Evolutionary conservation across 192 early-diverging fungal species (phyloP).

Genomic region (Podila clonocystis): DNA sequence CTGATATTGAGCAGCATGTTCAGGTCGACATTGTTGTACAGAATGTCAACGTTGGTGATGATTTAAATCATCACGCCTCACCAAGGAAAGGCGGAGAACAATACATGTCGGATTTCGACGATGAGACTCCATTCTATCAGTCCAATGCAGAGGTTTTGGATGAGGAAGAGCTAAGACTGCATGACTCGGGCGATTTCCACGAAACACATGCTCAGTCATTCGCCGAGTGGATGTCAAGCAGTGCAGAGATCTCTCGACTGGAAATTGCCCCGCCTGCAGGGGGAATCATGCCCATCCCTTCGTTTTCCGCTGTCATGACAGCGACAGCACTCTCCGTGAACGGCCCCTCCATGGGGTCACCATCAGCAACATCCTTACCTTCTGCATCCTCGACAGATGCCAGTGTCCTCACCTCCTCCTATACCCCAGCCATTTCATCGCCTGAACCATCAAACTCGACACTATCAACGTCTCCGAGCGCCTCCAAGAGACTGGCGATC

Average conservation of each 20-base stretch:
- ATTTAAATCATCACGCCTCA: background rate
- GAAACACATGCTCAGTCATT: slow-evolving; percentile 43
- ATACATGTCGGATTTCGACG: slow-evolving; percentile 6
- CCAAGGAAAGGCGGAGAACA: background rate
- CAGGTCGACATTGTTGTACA: slow-evolving; percentile 47
- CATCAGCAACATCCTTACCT: slow-evolving; percentile 15
- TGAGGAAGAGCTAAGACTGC: slow-evolving; percentile 31
- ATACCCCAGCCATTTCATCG: slow-evolving; percentile 27
- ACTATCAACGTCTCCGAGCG: slow-evolving; percentile 9
- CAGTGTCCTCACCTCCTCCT: slow-evolving; percentile 45
- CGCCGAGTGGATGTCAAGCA: slow-evolving; percentile 53
- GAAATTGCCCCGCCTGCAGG: slow-evolving; percentile 32
- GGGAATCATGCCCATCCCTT: slow-evolving; percentile 5
- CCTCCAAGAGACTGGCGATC: slow-evolving; percentile 9
- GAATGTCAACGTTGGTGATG: slow-evolving; percentile 24
- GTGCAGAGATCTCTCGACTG: slow-evolving; percentile 45
- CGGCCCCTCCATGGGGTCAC: too few species aligned
- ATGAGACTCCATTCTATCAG: slow-evolving; percentile 23
- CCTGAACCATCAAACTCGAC: slow-evolving; percentile 14
- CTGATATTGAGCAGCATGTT: slow-evolving; percentile 12
- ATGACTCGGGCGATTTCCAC: slow-evolving; percentile 30
- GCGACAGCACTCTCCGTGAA: background rate
- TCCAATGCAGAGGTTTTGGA: slow-evolving; percentile 13
- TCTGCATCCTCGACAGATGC: slow-evolving; percentile 4
- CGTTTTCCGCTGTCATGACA: slow-evolving; percentile 19